A percentile compares a stretch with the other conserved stretches of the same genome.
Conservation (phyloP, 2,329 filamentous ascomycete species). For the Diaporthe amygdali region DNA sequence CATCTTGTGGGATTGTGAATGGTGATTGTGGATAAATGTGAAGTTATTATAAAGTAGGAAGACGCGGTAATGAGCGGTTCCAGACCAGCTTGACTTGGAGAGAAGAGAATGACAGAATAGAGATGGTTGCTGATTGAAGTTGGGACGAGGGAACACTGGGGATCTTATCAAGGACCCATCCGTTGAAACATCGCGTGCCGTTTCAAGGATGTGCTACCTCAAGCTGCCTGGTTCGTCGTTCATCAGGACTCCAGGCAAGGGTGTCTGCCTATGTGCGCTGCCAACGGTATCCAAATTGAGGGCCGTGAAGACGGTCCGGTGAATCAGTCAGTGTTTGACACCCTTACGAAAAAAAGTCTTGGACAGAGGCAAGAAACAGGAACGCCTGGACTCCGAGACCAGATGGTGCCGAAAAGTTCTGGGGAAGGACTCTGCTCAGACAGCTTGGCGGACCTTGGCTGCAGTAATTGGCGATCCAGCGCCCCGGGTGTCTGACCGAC, state of each 20-base stretch:
- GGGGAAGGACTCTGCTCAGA: constrained; percentile 16
- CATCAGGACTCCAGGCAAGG: neutral
- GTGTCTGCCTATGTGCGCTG: neutral
- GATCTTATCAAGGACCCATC: constrained; percentile 14
- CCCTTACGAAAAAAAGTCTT: constrained; percentile 9
- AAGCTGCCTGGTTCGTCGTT: neutral
- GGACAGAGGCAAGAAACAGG: constrained; percentile 12
- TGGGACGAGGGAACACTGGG: constrained; percentile 1
- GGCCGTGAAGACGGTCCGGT: neutral
- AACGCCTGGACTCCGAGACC: constrained; percentile 14
- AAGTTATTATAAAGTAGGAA: constrained; percentile 4
- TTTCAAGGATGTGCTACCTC: neutral
- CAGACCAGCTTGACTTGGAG: constrained; percentile 9
- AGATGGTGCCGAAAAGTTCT: constrained; percentile 14
- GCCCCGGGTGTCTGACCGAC: constrained; percentile 1
- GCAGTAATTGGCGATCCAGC: constrained; percentile 14
- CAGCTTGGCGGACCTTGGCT: constrained; percentile 18
- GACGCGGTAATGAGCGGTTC: constrained; percentile 8
- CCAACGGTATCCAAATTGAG: neutral
- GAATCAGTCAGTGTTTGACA: constrained; percentile 17
- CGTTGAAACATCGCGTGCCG: constrained; percentile 4
- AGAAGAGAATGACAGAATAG: neutral
- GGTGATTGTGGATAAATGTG: neutral
- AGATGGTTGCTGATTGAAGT: neutral
- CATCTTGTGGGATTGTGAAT: neutral